Conservation (phyloP, 2,329 filamentous ascomycete species). For the Neonectria faginata region DNA sequence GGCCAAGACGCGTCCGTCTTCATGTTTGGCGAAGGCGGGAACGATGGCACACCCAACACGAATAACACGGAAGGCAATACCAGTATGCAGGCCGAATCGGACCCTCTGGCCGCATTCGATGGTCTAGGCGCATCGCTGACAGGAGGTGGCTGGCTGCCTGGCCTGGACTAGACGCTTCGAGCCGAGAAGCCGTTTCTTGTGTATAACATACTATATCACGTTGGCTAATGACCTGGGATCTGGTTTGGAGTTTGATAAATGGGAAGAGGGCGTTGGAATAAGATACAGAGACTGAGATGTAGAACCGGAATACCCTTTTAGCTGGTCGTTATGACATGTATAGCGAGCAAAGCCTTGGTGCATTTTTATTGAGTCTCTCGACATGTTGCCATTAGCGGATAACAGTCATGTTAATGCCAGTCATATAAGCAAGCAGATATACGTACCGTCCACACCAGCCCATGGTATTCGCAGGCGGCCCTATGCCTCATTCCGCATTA, state of each 20-base stretch:
- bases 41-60: conserved; percentile 35
- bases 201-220: conserved; percentile 3
- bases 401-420: neutral
- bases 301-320: conserved; percentile 11
- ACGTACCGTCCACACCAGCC: neutral
- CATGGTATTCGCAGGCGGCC: too few relatives aligned
- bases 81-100: conserved; percentile 37
- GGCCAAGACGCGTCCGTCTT: conserved; percentile 46
- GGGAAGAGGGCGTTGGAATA: conserved; percentile 7
- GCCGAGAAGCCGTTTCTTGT: neutral
- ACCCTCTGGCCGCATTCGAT: conserved; percentile 47
- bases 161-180: conserved; percentile 47
- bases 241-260: conserved; percentile 15
- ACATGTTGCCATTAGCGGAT: neutral
- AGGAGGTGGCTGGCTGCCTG: conserved; percentile 51
- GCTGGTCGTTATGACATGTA: neutral
- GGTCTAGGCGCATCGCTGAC: conserved; percentile 49
- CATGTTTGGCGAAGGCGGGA: conserved; percentile 44
- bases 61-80: conserved; percentile 32
- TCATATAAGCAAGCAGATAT: neutral
- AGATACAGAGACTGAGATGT: conserved; percentile 1
- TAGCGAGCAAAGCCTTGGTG: neutral
- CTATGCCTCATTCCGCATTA: too few relatives aligned
- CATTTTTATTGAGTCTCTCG: neutral
- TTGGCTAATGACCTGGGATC: conserved; percentile 8